Conservation (phyloP, 2,329 filamentous ascomycete genomes). For the Calonectria pauciramosa region DNA sequence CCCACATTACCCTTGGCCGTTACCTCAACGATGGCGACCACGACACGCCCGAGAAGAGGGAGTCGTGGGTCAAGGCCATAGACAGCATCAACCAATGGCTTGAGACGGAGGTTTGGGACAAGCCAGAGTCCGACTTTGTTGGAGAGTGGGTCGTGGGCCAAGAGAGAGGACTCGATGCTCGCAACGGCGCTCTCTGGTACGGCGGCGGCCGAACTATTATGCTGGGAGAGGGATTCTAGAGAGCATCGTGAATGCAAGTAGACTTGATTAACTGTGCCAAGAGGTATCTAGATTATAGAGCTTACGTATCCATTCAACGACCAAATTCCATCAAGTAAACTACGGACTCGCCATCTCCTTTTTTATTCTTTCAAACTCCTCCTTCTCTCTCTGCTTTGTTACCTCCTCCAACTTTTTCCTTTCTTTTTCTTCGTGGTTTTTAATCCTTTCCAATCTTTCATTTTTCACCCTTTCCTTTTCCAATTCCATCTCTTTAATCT, state of each 20-base stretch:
- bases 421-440: not conserved
- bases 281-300: no score
- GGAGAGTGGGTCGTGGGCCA: conserved; percentile 92
- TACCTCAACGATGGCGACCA: conserved; percentile 80
- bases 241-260: not conserved
- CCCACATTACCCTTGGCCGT: conserved; percentile 88
- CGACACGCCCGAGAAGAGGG: conserved; percentile 69
- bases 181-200: conserved; percentile 87
- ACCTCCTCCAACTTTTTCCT: not conserved
- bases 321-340: not conserved
- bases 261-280: no score
- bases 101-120: conserved; percentile 77
- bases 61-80: conserved; percentile 76
- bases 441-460: not conserved
- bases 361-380: not conserved
- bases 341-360: not conserved
- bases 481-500: not conserved
- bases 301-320: no score
- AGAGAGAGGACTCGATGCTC: conserved; percentile 82
- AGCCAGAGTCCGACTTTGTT: conserved; percentile 55
- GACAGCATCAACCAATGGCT: conserved; percentile 85
- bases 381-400: not conserved
- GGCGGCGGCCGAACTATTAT: conserved; percentile 81
- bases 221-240: conserved; percentile 72
- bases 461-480: not conserved